phyloP scores from a whole-genome alignment of 805 yeast species.

The Alloascoidea africana region DNA sequence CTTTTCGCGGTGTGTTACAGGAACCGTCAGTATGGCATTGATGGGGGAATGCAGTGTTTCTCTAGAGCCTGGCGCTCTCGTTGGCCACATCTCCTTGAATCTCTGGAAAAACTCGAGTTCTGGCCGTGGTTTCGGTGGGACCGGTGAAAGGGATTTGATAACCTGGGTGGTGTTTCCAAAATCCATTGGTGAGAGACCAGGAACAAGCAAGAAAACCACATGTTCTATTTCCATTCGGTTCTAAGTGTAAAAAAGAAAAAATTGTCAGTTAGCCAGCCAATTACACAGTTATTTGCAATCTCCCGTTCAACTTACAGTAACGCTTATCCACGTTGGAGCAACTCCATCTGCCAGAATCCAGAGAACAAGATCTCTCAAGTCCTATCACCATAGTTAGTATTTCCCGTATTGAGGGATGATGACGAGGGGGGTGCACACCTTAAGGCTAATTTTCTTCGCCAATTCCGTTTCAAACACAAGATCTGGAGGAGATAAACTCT shows the following conservation, averaged over 20 bases:
- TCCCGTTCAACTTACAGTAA: conserved; percentile 16
- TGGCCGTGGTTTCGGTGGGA: conserved; percentile 4
- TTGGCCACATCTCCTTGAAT: conserved; percentile 32
- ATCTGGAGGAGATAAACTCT: background rate
- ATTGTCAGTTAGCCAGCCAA: background rate
- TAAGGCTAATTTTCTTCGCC: background rate
- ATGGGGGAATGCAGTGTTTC: conserved; percentile 38
- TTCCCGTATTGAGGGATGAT: background rate
- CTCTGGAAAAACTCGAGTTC: conserved; percentile 19
- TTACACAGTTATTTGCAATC: background rate
- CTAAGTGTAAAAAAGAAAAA: background rate
- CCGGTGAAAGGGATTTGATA: conserved; percentile 8
- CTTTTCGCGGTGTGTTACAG: conserved; percentile 41
- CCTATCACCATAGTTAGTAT: conserved; percentile 11
- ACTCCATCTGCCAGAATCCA: conserved; percentile 25
- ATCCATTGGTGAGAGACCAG: conserved; percentile 41
- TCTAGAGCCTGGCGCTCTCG: conserved; percentile 52
- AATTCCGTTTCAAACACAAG: background rate
- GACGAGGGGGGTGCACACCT: background rate
- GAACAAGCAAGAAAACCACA: conserved; percentile 42
- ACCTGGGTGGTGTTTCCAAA: conserved; percentile 22
- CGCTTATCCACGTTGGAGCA: conserved; percentile 32
- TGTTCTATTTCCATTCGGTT: conserved; percentile 34
- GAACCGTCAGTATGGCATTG: conserved; percentile 39
- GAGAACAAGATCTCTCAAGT: conserved; percentile 30